Conservation (phyloP, 768 basidiomycete genomes). For the Mycena polygramma region DNA sequence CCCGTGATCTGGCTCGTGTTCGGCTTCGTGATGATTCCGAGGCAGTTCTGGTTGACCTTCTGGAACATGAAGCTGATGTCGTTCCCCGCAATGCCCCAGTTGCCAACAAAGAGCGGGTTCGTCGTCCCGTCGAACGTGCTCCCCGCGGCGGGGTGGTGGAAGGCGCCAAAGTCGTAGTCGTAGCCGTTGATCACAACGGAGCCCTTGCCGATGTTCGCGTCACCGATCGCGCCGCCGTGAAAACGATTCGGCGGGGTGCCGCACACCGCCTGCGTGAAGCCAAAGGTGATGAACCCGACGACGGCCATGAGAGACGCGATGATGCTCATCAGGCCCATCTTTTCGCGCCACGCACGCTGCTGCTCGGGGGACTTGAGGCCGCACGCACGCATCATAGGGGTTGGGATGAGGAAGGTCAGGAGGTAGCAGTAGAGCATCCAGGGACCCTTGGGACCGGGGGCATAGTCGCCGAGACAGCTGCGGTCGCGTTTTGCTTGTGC, state of each 20-base stretch:
- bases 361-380: conserved; percentile 92
- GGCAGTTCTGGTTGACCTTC: conserved; percentile 87
- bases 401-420: conserved; percentile 87
- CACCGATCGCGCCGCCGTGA: conserved; percentile 82
- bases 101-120: conserved; percentile 86
- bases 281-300: conserved; percentile 98
- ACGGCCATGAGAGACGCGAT: conserved; percentile 88
- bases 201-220: conserved; percentile 75
- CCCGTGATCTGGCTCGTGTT: conserved; percentile 77
- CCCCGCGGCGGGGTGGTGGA: conserved; percentile 83
- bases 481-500: conserved; percentile 47
- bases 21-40: conserved; percentile 76
- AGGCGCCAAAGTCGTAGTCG: conserved; percentile 91
- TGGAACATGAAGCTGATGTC: conserved; percentile 98
- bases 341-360: conserved; percentile 98
- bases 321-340: conserved; percentile 91
- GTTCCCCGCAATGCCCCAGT: conserved; percentile 85
- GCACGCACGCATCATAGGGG: conserved; percentile 79
- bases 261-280: conserved; percentile 95
- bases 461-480: conserved; percentile 78
- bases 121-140: conserved; percentile 79
- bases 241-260: conserved; percentile 88
- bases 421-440: conserved; percentile 97
- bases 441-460: conserved; percentile 89
- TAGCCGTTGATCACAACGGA: conserved; percentile 96